phyloP scores from a whole-genome alignment of 306 rosid species.

The Begonia fuchsioides region DNA sequence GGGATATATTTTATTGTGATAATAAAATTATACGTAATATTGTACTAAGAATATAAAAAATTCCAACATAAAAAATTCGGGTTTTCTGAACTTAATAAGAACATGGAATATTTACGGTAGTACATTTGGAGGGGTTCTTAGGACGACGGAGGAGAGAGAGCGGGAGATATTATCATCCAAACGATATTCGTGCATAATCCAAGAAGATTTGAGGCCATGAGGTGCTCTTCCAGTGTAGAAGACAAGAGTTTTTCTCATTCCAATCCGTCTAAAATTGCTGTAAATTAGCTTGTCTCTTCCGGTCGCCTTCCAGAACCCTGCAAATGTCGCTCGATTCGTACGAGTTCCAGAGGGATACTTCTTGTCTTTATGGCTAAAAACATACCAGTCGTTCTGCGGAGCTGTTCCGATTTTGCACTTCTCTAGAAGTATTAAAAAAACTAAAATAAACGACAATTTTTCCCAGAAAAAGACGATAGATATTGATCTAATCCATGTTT shows the following conservation, averaged over 20 bases:
- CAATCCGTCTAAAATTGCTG: slow-evolving; percentile 55
- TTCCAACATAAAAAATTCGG: no score
- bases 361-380: slow-evolving; percentile 93
- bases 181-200: slow-evolving; percentile 97
- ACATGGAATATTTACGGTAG: no score
- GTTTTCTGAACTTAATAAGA: no score
- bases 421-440: slow-evolving; percentile 22
- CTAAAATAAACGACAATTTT: no score
- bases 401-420: slow-evolving; percentile 88
- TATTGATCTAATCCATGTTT: no score
- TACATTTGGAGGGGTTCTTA: no score
- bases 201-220: slow-evolving; percentile 81
- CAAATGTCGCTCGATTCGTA: slow-evolving; percentile 77
- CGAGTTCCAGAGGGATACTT: slow-evolving; percentile 95
- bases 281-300: slow-evolving; percentile 84
- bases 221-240: slow-evolving; percentile 95
- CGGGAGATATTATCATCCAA: slow-evolving; percentile 45
- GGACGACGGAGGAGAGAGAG: slow-evolving; percentile 10
- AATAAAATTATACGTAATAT: no score
- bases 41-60: no score
- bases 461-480: neutral
- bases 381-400: slow-evolving; percentile 93
- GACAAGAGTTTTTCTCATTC: slow-evolving; percentile 92
- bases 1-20: no score
- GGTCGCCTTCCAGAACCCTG: slow-evolving; percentile 95